Conservation (phyloP, 345 rosid genomes). For the Moringa oleifera region DNA sequence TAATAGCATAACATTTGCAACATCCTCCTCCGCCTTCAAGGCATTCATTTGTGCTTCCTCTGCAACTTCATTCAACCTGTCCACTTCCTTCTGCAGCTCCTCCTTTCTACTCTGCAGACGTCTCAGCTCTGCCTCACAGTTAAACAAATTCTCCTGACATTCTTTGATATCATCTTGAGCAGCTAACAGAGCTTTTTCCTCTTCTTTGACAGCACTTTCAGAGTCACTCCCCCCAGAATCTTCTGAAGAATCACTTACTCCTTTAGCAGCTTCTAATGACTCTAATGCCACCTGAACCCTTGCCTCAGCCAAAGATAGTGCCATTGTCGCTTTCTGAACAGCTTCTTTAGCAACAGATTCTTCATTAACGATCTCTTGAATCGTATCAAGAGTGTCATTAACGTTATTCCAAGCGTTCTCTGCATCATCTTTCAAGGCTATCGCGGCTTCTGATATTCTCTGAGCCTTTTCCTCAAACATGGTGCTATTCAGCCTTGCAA, state of each 20-base stretch:
- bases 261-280: conserved; percentile 38
- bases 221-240: conserved; percentile 27
- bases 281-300: conserved; percentile 64
- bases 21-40: conserved; percentile 87
- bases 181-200: conserved; percentile 36
- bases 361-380: conserved; percentile 58
- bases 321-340: conserved; percentile 71
- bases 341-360: conserved; percentile 68
- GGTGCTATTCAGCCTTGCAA: conserved; percentile 67
- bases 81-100: conserved; percentile 67
- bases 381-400: conserved; percentile 40
- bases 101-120: conserved; percentile 54
- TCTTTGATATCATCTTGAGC: conserved; percentile 59
- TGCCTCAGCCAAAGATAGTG: conserved; percentile 81
- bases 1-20: conserved; percentile 79
- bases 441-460: conserved; percentile 74
- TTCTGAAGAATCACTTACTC: conserved; percentile 27
- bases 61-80: conserved; percentile 63
- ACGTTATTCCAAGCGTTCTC: conserved; percentile 58
- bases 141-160: conserved; percentile 46
- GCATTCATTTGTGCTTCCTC: conserved; percentile 65
- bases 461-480: conserved; percentile 91
- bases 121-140: conserved; percentile 53
- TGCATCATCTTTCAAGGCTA: conserved; percentile 78
- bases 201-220: conserved; percentile 23